Conservation (phyloP, 2,329 filamentous ascomycete species). For the Blastomyces silverae region DNA sequence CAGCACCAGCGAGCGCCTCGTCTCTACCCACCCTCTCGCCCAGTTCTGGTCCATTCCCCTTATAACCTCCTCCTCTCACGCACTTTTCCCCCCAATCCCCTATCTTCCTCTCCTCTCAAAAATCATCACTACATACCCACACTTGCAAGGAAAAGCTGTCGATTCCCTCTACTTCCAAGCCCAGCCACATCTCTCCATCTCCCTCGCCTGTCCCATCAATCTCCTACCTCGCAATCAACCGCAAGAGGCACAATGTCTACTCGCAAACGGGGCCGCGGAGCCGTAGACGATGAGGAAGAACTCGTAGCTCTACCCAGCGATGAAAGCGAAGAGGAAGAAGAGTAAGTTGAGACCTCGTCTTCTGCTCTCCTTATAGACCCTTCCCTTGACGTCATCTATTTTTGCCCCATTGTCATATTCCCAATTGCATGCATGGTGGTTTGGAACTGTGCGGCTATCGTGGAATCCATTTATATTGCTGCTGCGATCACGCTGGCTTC, state of each 20-base stretch:
- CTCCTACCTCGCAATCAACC: background rate
- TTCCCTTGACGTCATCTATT: constrained; percentile 13
- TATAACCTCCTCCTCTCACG: background rate
- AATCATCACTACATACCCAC: background rate
- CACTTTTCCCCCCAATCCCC: constrained; percentile 13
- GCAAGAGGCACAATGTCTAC: constrained; percentile 37
- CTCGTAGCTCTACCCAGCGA: constrained; percentile 45
- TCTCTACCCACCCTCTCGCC: background rate
- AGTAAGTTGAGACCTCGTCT: constrained; percentile 22
- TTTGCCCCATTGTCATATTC: background rate
- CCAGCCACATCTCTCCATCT: background rate
- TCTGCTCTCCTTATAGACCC: constrained; percentile 6
- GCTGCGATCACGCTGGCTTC: background rate
- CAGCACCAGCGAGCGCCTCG: background rate
- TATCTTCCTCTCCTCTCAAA: constrained; percentile 14
- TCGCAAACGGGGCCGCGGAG: constrained; percentile 46
- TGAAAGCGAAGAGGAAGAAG: constrained; percentile 47
- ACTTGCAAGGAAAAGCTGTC: background rate
- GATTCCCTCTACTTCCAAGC: background rate
- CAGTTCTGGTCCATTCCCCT: background rate
- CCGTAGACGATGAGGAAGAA: constrained; percentile 41
- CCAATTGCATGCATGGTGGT: background rate
- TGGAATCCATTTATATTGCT: background rate
- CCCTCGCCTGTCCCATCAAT: background rate
- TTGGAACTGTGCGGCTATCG: background rate